Evolutionary conservation across 2,329 filamentous ascomycete species (phyloP).

Genomic region (Colletotrichum gigasporum): DNA sequence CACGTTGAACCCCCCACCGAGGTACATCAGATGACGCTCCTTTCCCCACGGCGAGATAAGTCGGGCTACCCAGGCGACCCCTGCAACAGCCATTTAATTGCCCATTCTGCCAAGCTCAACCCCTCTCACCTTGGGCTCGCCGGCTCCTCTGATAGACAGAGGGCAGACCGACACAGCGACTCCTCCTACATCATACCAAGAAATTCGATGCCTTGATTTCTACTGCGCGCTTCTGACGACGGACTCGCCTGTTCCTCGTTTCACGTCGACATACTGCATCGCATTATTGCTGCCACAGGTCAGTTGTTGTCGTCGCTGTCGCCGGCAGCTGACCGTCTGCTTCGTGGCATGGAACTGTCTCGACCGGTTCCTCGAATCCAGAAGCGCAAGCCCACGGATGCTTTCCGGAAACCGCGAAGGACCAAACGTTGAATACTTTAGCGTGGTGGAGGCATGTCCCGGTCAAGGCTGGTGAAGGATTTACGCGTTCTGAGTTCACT

Average conservation of each 20-base stretch:
- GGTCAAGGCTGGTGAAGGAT: too few relatives aligned
- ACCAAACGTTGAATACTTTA: neutral
- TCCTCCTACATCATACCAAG: constrained; percentile 32
- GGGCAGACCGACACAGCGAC: neutral
- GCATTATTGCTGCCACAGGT: neutral
- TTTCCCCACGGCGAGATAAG: neutral
- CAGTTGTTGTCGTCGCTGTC: neutral
- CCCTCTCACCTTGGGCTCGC: neutral
- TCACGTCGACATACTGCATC: neutral
- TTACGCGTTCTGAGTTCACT: neutral
- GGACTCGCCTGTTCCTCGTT: neutral
- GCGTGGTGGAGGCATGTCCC: neutral
- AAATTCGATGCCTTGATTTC: constrained; percentile 13
- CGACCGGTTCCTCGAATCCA: too few relatives aligned
- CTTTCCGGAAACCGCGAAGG: neutral
- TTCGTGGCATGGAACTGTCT: too few relatives aligned
- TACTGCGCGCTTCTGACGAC: neutral
- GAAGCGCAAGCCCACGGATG: neutral
- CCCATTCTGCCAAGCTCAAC: constrained; percentile 1
- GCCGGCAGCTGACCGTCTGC: neutral
- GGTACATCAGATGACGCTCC: constrained; percentile 24
- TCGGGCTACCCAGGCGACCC: neutral
- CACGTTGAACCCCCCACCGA: neutral
- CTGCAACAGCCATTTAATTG: constrained; percentile 1
- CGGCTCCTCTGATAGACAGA: neutral